These are phyloP conservation scores for Fusarium sp. DNA, from an alignment of 2,329 filamentous ascomycete genomes.

Conservation along the genomic window DNA sequence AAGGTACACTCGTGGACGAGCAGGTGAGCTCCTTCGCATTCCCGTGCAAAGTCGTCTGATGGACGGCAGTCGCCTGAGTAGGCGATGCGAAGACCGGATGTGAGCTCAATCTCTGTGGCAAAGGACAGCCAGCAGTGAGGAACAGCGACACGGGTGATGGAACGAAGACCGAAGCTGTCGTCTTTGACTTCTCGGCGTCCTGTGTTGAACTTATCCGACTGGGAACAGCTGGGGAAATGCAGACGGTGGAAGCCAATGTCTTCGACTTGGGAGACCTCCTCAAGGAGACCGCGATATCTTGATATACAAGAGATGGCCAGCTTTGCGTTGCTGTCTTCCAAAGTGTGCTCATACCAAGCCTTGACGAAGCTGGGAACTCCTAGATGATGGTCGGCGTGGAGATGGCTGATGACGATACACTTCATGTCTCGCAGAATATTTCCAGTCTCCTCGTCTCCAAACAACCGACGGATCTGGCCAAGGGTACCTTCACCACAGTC, in stretches of 20 bases:
- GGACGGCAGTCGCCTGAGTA: conserved; percentile 96
- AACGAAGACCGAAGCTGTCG: conserved; percentile 65
- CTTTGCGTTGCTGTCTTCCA: conserved; percentile 50
- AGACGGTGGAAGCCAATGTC: conserved; percentile 72
- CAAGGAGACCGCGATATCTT: conserved; percentile 77
- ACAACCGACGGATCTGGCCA: conserved; percentile 82
- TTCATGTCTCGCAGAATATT: conserved; percentile 80
- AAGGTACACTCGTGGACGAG: conserved; percentile 97
- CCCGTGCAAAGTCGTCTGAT: conserved; percentile 69
- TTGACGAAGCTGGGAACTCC: conserved; percentile 82
- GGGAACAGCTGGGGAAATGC: conserved; percentile 46
- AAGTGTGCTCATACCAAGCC: conserved; percentile 73
- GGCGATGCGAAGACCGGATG: conserved; percentile 81
- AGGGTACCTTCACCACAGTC: conserved; percentile 94
- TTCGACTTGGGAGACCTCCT: conserved; percentile 81
- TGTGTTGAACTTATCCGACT: conserved; percentile 38
- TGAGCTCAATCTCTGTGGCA: conserved; percentile 79
- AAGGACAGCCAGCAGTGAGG: conserved; percentile 81
- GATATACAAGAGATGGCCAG: conserved; percentile 73
- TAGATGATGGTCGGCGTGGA: conserved; percentile 96
- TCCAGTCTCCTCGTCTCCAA: conserved; percentile 67
- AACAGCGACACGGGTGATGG: conserved; percentile 73
- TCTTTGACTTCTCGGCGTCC: conserved; percentile 53
- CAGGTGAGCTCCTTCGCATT: conserved; percentile 78
- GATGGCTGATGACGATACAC: conserved; percentile 90